Evolutionary conservation across 176 grass and related monocot species (phyloP), one percentile per base, ranked within the genome.

Genomic region (Tillandsia leiboldiana): DNA sequence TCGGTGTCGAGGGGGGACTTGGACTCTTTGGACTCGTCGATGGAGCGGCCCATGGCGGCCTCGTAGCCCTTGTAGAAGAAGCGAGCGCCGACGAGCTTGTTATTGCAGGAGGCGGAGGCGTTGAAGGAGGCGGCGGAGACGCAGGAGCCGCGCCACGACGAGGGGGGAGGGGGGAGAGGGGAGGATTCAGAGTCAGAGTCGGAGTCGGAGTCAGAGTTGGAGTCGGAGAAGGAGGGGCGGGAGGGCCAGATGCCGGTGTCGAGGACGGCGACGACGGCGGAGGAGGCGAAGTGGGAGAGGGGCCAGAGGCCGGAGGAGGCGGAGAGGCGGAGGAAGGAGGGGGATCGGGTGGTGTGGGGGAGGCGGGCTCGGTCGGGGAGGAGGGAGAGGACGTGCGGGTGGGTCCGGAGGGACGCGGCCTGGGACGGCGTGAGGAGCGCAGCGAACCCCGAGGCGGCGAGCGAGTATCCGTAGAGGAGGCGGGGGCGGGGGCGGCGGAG

Each of bases 1-100:
- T 96, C 81, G 24, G 84, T 87, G 50, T 94, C 90, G 7, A 88
- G 42, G n/a, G 90, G 90, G 57, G 90, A 91, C 11, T 24, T 69
- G 70, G 90, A 95, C 70, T 95, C 90, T 22, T 48, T n/a, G 2
- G 83, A 65, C 72, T 95, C 90, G 47, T 95, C 69, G 3, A 95
- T 90, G 54, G 75, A 6, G 50, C 81, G 76, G 0, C 91, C 91
- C 4, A 81, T 56, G 2, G 61, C 83, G 12, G 75, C 76, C 70
- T 96, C 87, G 18, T 96, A 96, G 2, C 91, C 91, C 70, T 90
- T 74, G 75, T 79, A 90, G 47, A 90, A 95, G 81, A 95, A 87
- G 66, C 85, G 79, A 26, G 91, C 87, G 11, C 91, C 91, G 62
- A 95, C 33, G 48, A 95, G 81, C 87, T 95, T 90, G 66, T 59